Base-by-base conservation (phyloP, 169 alveolate species). In the Nephromyces sp. region DNA sequence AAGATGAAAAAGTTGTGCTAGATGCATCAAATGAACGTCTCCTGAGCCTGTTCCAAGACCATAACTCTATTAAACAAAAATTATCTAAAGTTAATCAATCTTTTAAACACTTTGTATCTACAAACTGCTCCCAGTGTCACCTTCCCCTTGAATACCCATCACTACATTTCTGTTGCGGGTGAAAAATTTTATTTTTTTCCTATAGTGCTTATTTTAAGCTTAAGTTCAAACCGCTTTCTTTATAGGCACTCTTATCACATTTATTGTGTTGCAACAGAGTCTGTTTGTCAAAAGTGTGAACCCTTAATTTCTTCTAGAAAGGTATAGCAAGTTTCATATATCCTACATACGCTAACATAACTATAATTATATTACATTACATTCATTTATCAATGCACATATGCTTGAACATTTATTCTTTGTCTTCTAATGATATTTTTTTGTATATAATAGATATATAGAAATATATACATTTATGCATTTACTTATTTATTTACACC, bases 171-270 rank as follows among this genome's bases (percentile, higher is more conserved):
- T 65, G 66, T 71, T 76, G 82, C 31, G 77, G 68, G 68, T 62
- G n/a, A n/a, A 57, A 43, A 43, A 15, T 15, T 15, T 15, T 43
- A 15, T 15, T 15, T 43, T 57, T 62, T n/a, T 62, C 51, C 8
- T 57, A 21, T 8, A 8, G 68, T 15, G 51, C 8, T 15, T 15
- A n/a, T 62, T 24, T 43, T 43, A 43, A 8, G 68, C n/a, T 24
- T 62, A 57, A 21, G 68, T 62, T n/a, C n/a, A 62, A 21, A 8
- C 51, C 51, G 51, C 51, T 43, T 15, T 43, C 15, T 15, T 57
- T 62, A n/a, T 57, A 62, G 78, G 27, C 82, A 76, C 52, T 68
- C 82, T 21, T 76, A 62, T 25, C 82, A 76, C 51, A 24, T 62
- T 31, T 53, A 52, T 74, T 76, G 82, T 66, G 25, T 76, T 65